phyloP scores from a whole-genome alignment of 305 asterid species.

The Coffea humblotiana region DNA sequence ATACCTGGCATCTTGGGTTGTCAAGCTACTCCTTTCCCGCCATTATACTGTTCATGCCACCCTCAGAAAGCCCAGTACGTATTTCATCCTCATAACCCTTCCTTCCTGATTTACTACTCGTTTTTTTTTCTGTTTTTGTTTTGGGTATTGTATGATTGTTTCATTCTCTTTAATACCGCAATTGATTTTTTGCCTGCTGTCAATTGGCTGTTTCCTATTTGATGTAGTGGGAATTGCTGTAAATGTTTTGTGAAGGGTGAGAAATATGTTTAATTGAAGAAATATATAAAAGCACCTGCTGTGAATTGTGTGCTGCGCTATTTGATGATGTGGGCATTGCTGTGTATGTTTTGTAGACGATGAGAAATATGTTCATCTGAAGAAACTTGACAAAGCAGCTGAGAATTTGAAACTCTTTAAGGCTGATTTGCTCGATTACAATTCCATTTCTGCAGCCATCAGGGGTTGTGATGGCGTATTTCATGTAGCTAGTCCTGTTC shows the following conservation, averaged over 20 bases:
- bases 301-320: too few relatives aligned
- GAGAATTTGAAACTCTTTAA: conserved; percentile 54
- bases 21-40: conserved; percentile 42
- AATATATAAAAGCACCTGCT: too few relatives aligned
- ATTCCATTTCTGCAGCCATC: conserved; percentile 59
- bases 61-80: conserved; percentile 36
- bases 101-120: background rate
- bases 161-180: too few relatives aligned
- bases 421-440: conserved; percentile 70
- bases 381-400: conserved; percentile 46
- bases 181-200: background rate
- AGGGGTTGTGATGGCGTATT: conserved; percentile 72
- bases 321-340: background rate
- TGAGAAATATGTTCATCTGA: conserved; percentile 55
- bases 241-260: too few relatives aligned
- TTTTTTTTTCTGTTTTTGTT: background rate
- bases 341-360: conserved; percentile 35
- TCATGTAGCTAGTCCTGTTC: conserved; percentile 81
- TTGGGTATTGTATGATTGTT: too few relatives aligned
- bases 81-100: background rate
- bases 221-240: too few relatives aligned
- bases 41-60: conserved; percentile 41
- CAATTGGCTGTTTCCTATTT: too few relatives aligned
- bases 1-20: conserved; percentile 39
- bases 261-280: too few relatives aligned